A percentile compares a stretch with the other conserved stretches of the same genome.
phyloP scores from a whole-genome alignment of 805 yeast species.

The Yarrowia yakushimensis region DNA sequence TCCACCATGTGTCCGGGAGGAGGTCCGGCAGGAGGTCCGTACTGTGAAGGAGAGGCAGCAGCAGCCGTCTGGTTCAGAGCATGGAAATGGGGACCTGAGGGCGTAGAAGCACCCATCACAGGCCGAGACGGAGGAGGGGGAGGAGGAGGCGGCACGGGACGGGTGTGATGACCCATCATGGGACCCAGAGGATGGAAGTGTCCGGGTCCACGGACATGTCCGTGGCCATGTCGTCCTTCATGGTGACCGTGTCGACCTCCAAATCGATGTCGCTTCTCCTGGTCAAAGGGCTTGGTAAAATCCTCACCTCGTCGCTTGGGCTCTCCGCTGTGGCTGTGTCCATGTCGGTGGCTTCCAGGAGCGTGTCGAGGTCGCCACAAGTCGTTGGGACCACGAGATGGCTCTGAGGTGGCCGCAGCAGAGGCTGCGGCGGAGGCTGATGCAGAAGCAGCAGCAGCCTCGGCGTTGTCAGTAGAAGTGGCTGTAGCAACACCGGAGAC shows the following conservation, averaged over 20 bases:
- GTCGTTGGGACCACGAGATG: neutral
- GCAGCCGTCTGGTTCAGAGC: neutral
- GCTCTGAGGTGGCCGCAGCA: neutral
- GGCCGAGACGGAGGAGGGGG: neutral
- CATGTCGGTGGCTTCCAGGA: neutral
- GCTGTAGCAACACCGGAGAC: too few species aligned
- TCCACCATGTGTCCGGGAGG: slow-evolving; percentile 1
- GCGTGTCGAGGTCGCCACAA: slow-evolving; percentile 9
- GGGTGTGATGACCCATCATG: neutral
- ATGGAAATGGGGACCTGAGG: neutral
- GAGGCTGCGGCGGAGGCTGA: neutral
- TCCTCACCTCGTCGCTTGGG: neutral
- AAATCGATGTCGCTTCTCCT: neutral
- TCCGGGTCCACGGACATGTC: neutral
- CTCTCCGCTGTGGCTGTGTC: neutral
- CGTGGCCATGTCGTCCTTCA: neutral
- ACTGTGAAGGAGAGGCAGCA: neutral
- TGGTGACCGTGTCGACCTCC: neutral
- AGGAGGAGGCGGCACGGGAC: neutral
- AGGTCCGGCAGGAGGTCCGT: slow-evolving; percentile 5
- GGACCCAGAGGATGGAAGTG: neutral
- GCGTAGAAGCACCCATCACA: neutral
- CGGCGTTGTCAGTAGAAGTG: neutral
- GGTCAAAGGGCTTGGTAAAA: neutral
- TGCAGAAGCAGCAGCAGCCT: neutral